Evolutionary conservation across 2,329 filamentous ascomycete genomes (phyloP), one percentile per base, ranked within the genome.

Genomic region (Cucurbitaria berberidis): DNA sequence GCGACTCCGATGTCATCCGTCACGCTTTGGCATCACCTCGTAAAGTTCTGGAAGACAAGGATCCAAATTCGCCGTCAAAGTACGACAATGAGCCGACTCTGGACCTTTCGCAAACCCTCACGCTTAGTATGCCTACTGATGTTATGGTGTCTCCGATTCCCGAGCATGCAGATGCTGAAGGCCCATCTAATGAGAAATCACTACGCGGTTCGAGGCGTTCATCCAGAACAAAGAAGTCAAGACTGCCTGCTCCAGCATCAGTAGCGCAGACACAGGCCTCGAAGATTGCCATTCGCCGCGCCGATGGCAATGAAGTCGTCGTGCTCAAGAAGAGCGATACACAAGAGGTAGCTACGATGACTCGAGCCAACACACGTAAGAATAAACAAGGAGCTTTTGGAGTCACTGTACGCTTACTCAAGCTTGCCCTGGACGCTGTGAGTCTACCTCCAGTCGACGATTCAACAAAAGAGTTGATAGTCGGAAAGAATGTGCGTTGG

Each of bases 271-370:
- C 53, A 7, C 64, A 68, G 27, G 53, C 64, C 5, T 76, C 77
- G 5, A 78, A 76, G 43, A 81, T 81, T 22, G 70, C 77, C 1
- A 75, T 81, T 21, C 76, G 79, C 19, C 75, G 78, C 10, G 68
- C 72, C 2, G 74, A 76, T 48, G 74, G 74, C 13, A 68, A 68
- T 9, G 76, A 78, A 50, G 75, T 75, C 4, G 73, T 82, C 7
- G 66, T 77, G 9, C 69, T 81, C 27, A 80, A 79, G 66, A 77
- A 76, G 57, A 76, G 76, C 5, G 79, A 82, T 51, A 78, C 80
- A 15, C 80, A 82, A 53, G 76, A 80, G 50, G 64, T 82, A 8
- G 74, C 78, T 10, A 63, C 75, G 10, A 48, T 76, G 15, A 82
- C 80, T 1, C 73, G 76, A 29, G 69, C 67, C 44, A 83, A 83